Conservation (phyloP, 2,329 filamentous ascomycete species). For the Dendrostoma leiphaemia region DNA sequence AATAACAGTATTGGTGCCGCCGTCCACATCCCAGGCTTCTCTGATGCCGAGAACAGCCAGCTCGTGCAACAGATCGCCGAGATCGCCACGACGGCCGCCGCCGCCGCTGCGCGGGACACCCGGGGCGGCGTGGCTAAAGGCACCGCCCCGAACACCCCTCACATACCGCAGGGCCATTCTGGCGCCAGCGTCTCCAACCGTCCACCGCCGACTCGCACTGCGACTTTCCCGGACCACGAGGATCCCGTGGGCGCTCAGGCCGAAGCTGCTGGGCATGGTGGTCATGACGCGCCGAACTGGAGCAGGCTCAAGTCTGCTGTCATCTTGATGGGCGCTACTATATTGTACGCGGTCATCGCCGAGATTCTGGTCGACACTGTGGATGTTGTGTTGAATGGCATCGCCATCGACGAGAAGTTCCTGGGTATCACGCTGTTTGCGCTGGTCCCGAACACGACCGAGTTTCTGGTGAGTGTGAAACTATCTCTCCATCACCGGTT, state of each 20-base stretch:
- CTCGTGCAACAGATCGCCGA: slow-evolving; percentile 87
- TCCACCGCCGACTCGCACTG: slow-evolving; percentile 32
- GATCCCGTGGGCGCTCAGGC: slow-evolving; percentile 32
- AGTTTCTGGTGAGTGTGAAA: slow-evolving; percentile 73
- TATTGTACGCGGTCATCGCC: slow-evolving; percentile 94
- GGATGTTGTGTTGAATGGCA: slow-evolving; percentile 88
- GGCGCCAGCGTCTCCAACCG: slow-evolving; percentile 22
- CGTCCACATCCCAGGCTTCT: slow-evolving; percentile 66
- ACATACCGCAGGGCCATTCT: slow-evolving; percentile 20
- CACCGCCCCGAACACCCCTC: slow-evolving; percentile 11
- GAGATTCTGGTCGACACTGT: slow-evolving; percentile 97
- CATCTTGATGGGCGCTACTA: slow-evolving; percentile 82
- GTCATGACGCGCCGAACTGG: slow-evolving; percentile 99
- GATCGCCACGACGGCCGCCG: slow-evolving; percentile 87
- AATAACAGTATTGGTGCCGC: slow-evolving; percentile 41
- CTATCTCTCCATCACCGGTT: no score
- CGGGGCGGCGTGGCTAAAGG: slow-evolving; percentile 22
- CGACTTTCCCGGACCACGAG: slow-evolving; percentile 44
- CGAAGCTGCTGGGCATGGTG: slow-evolving; percentile 50
- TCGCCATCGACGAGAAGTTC: slow-evolving; percentile 95
- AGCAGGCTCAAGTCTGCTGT: slow-evolving; percentile 85
- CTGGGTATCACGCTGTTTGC: slow-evolving; percentile 95
- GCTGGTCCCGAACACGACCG: slow-evolving; percentile 94
- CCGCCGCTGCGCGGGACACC: slow-evolving; percentile 80
- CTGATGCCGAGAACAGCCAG: slow-evolving; percentile 76